Base-by-base conservation (phyloP, 106 monocot genomes). In the Gastrodia elata region DNA sequence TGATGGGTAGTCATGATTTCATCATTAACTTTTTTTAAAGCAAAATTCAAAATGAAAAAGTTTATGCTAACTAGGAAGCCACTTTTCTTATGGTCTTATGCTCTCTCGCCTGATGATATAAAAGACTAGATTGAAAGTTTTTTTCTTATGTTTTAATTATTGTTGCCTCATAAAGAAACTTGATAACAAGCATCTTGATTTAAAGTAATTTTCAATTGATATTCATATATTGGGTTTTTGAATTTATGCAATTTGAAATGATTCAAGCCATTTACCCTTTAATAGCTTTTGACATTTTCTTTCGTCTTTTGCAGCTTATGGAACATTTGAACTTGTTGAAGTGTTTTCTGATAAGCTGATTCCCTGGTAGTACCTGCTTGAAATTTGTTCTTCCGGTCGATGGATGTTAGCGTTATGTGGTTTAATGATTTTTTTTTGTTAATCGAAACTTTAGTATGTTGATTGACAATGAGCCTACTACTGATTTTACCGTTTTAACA, bases 321-420 rank as follows among this genome's bases (percentile, higher is more conserved):
- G 85, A 85, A 71, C 85, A 40, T 85, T 85, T 73, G 81, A 64
- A 49, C 72, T 85, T 44, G 81, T 70, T 39, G 85, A 85, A 73
- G n/a, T 81, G 20, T 78, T 85, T 32, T 81, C 85, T 44, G 85
- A 85, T 68, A 81, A 85, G 68, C 64, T 85, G 72, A 65, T 85
- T 46, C 78, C 71, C 44, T 81, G 85, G 85, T 85, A 78, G 10
- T 68, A 64, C 42, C 39, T 5, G 10, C 11, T 28, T n/a, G 52
- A 52, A 52, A 4, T 5, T 38, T 14, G 5, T 4, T 36, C 33
- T 73, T 38, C 14, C 49, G 8, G 14, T 39, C 67, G 20, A 41
- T 34, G 5, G 18, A 36, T 79, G 8, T 65, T 10, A 10, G 6
- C 32, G 2, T 32, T 27, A 61, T 61, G 32, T 11, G 27, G 61